Conservation (phyloP, 2,329 filamentous ascomycete species). For the Thyridium curvatum region DNA sequence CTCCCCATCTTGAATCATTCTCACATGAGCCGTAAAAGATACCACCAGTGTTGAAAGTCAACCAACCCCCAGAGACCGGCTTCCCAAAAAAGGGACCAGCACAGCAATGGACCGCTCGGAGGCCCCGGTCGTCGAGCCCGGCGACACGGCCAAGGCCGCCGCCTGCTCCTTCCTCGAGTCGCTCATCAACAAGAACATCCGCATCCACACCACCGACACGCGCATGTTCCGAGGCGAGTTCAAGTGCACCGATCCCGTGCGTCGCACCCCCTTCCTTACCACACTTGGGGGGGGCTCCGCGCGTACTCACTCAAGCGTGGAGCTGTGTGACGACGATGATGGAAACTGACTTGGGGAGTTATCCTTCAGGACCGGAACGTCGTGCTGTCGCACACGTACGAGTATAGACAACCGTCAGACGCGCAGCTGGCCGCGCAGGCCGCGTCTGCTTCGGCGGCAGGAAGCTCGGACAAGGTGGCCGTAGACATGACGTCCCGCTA, state of each 20-base stretch:
- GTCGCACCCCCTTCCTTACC: conserved; percentile 20
- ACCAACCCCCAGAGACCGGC: too few species aligned
- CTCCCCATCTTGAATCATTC: too few species aligned
- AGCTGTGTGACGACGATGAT: too few species aligned
- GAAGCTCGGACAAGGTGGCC: conserved; percentile 38
- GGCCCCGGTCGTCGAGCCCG: too few species aligned
- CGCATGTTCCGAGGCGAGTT: conserved; percentile 87
- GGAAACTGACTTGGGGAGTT: too few species aligned
- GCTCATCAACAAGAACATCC: conserved; percentile 72
- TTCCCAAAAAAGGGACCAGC: too few species aligned
- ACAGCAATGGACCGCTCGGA: too few species aligned
- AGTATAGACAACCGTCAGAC: conserved; percentile 72
- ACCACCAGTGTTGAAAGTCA: too few species aligned
- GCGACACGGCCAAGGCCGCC: conserved; percentile 38
- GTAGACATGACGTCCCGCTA: conserved; percentile 78
- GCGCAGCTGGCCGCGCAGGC: conserved; percentile 34
- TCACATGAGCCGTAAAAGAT: too few species aligned
- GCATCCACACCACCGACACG: conserved; percentile 73
- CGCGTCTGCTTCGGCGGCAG: conserved; percentile 25
- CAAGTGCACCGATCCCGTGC: conserved; percentile 89
- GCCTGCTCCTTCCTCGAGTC: conserved; percentile 52
- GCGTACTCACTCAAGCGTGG: too few species aligned
- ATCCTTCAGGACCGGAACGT: conserved; percentile 88
- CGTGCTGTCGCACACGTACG: conserved; percentile 78
- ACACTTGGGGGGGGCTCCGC: too few species aligned